Evolutionary conservation across 108 stramenopile genomes (phyloP).

Genomic region (Nitzschia inconspicua): DNA sequence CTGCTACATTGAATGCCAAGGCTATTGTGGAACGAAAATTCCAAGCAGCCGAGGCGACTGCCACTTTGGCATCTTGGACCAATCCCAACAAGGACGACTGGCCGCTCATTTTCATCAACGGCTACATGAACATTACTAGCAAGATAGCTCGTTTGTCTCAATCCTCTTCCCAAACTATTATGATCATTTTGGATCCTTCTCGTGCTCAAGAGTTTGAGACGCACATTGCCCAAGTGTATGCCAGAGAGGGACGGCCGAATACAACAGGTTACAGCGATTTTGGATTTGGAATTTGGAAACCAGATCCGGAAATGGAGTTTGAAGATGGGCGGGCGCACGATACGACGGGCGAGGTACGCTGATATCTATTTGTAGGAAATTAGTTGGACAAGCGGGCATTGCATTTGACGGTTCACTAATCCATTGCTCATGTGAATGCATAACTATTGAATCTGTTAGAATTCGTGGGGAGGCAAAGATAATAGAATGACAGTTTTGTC

Average conservation of each 20-base stretch:
- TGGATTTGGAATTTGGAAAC: constrained; percentile 15
- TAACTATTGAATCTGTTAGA: no score
- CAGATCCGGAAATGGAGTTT: neutral
- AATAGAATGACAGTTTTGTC: neutral
- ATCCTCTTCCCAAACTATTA: neutral
- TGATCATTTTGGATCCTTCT: neutral
- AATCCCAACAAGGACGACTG: constrained; percentile 12
- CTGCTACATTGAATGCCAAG: constrained; percentile 6
- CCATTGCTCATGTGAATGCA: no score
- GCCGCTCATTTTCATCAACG: constrained; percentile 17
- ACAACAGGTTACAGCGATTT: constrained; percentile 18
- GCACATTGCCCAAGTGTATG: neutral
- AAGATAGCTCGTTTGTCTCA: constrained; percentile 5
- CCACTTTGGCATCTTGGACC: neutral
- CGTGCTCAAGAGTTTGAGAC: neutral
- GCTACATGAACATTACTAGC: constrained; percentile 7
- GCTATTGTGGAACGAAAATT: constrained; percentile 9
- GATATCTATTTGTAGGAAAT: no score
- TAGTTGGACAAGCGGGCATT: no score
- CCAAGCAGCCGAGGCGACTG: constrained; percentile 9
- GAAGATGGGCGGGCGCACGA: constrained; percentile 13
- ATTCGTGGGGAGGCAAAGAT: constrained; percentile 2
- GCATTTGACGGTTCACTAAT: no score
- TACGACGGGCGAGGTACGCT: neutral
- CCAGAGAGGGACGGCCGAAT: neutral